Base-by-base conservation (phyloP, 2,329 filamentous ascomycete genomes). In the Bipolaris oryzae region DNA sequence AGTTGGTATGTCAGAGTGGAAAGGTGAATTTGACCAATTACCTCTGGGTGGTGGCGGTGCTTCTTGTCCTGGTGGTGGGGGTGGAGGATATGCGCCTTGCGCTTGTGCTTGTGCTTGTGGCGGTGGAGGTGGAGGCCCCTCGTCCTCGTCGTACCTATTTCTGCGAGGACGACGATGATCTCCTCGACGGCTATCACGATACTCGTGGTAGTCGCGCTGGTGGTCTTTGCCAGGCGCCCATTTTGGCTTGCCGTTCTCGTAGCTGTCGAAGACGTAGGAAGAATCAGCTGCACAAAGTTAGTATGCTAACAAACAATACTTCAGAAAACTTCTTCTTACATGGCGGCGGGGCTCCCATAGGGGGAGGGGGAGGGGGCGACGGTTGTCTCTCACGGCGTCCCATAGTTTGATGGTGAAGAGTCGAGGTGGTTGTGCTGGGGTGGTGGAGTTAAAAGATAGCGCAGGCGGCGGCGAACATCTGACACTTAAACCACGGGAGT, bases 181-280 rank as follows among this genome's bases (percentile, higher is more conserved):
- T 23, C 48, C 67, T 50, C 64, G 55, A 43, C 62, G 67, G 31
- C 62, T 62, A 35, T 68, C 61, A 34, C 62, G 61, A 23, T 67
- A 63, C 16, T 68, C 67, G 38, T 57, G 61, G 49, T 68, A 62
- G 35, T 64, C 65, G 35, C 60, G 56, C 41, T 66, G 58, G 33
- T 68, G 58, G 54, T 69, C 66, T 51, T 56, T 60, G 2, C 53
- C 61, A 7, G 67, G 67, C 18, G 65, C 60, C 67, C 67, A 69
- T 58, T 61, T 64, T 5, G 67, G 62, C 50, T 68, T 69, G 46
- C 67, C 67, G 60, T 68, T 66, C 53, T 69, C 67, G 61, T 69
- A 69, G 54, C 63, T 66, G 28, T 69, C 65, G 49, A 69, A 69
- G 60, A 60, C 64, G 53, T 69, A 69, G 18, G 63, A 66, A 45